Percentiles rank a stretch among this genome's conserved stretches.
These are phyloP conservation scores for Graphium sp. DNA, from an alignment of 2,329 filamentous ascomycete genomes.

Conservation along the genomic window DNA sequence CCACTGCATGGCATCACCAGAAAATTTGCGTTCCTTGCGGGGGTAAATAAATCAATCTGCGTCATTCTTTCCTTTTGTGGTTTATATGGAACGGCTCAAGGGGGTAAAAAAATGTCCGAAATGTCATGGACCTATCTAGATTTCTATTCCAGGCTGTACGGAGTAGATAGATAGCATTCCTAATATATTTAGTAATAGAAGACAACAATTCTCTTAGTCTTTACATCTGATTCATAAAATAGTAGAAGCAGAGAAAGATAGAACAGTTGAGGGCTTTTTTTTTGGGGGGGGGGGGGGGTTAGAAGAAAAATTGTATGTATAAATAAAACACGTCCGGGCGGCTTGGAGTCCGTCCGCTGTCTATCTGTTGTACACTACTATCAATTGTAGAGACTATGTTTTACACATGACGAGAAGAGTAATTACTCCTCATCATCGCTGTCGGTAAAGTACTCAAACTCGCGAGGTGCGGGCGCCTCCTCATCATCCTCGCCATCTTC, in stretches of 20 bases:
- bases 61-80: too few species aligned
- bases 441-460: slow-evolving; percentile 69
- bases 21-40: too few species aligned
- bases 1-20: slow-evolving; percentile 54
- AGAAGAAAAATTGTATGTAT: background rate
- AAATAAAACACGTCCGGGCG: background rate
- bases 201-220: slow-evolving; percentile 3
- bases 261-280: background rate
- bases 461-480: slow-evolving; percentile 51
- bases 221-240: background rate
- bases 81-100: too few species aligned
- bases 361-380: background rate
- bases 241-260: background rate
- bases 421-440: slow-evolving; percentile 30
- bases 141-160: too few species aligned
- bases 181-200: slow-evolving; percentile 1
- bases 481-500: slow-evolving; percentile 63
- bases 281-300: background rate
- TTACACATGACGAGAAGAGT: too few species aligned
- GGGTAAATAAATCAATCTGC: too few species aligned
- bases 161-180: too few species aligned
- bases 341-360: background rate
- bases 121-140: too few species aligned
- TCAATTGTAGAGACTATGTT: too few species aligned
- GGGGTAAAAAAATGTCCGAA: too few species aligned